These are phyloP conservation scores for Fraxinus excelsior DNA, from an alignment of 257 asterid genomes.

Conservation along the genomic window DNA sequence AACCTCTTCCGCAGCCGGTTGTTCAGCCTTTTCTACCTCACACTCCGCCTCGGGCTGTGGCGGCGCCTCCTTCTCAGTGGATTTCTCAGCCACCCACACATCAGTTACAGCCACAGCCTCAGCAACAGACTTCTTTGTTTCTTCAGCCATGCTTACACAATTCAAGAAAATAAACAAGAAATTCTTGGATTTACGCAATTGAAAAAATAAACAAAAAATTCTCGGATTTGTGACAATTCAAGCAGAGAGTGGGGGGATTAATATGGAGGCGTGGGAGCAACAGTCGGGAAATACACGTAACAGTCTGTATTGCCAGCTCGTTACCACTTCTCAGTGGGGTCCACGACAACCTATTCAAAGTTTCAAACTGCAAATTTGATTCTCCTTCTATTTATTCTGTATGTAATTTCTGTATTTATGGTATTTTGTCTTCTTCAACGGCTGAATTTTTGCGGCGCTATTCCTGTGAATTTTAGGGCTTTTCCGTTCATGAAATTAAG, in stretches of 20 bases:
- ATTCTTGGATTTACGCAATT: not conserved
- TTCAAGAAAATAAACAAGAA: too few relatives aligned
- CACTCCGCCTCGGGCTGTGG: constrained; percentile 41
- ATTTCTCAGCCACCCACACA: constrained; percentile 54
- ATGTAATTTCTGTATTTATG: too few relatives aligned
- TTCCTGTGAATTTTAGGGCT: too few relatives aligned
- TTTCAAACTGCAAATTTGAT: not conserved
- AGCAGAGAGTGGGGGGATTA: constrained; percentile 7
- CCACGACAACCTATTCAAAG: constrained; percentile 20
- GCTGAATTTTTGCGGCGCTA: too few relatives aligned
- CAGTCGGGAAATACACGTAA: too few relatives aligned
- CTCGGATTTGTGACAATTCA: not conserved
- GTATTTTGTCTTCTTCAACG: too few relatives aligned
- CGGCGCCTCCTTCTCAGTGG: constrained; percentile 38
- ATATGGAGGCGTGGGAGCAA: constrained; percentile 9
- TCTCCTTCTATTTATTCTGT: too few relatives aligned
- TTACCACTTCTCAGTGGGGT: constrained; percentile 31
- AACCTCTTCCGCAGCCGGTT: constrained; percentile 28
- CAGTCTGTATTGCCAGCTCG: constrained; percentile 65
- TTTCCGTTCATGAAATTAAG: too few relatives aligned
- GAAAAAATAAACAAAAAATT: not conserved
- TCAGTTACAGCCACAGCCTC: constrained; percentile 47
- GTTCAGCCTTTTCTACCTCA: constrained; percentile 34
- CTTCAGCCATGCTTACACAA: constrained; percentile 65
- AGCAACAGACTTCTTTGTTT: constrained; percentile 55